Conservation (phyloP, 2,329 filamentous ascomycete genomes). For the Bisporella sp. region DNA sequence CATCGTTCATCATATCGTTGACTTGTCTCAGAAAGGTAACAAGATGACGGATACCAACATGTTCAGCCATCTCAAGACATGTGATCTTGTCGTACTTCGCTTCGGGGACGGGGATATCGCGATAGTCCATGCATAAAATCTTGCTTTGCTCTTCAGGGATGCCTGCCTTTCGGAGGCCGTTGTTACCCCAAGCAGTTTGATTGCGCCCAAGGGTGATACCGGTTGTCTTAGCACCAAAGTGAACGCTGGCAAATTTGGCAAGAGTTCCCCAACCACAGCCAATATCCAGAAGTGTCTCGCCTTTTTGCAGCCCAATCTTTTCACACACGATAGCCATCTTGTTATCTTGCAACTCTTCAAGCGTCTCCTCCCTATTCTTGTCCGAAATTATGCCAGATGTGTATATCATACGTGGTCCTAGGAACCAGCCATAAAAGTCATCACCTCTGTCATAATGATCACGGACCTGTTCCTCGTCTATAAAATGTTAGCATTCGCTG, state of each 20-base stretch:
- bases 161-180: constrained; percentile 72
- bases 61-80: constrained; percentile 97
- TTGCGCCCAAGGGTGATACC: constrained; percentile 94
- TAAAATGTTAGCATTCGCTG: constrained; percentile 21
- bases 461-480: constrained; percentile 95
- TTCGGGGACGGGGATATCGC: constrained; percentile 76
- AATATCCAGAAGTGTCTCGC: constrained; percentile 83
- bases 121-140: constrained; percentile 95
- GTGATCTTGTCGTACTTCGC: constrained; percentile 91
- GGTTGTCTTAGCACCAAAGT: constrained; percentile 77
- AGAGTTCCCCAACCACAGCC: constrained; percentile 98
- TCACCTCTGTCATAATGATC: constrained; percentile 97
- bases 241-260: constrained; percentile 82
- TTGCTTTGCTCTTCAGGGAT: constrained; percentile 82
- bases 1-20: constrained; percentile 92
- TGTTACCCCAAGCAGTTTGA: constrained; percentile 96
- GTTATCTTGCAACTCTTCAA: constrained; percentile 97
- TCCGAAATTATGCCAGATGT: constrained; percentile 92
- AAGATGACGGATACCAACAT: constrained; percentile 92
- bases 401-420: constrained; percentile 98
- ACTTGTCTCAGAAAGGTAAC: constrained; percentile 75
- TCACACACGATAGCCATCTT: constrained; percentile 93
- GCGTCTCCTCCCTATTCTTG: constrained; percentile 75
- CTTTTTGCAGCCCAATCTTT: constrained; percentile 79
- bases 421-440: constrained; percentile 98